Base-by-base conservation (phyloP, 2,329 filamentous ascomycete genomes). In the Microdochium bolleyi region DNA sequence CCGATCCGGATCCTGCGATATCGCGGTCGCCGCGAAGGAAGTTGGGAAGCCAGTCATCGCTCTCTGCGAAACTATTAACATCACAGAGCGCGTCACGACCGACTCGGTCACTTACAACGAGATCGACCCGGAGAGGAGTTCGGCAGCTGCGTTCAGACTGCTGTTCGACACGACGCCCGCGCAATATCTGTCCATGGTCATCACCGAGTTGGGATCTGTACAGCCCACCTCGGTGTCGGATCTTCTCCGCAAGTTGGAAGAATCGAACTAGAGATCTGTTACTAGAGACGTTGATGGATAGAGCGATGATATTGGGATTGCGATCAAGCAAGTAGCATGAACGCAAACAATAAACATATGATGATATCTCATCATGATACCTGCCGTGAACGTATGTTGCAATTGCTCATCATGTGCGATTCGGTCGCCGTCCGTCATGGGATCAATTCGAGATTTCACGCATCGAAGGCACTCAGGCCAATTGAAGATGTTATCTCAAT, bases 31-130 rank as follows among this genome's bases (percentile, higher is more conserved):
- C 44, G 92, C 92, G 5, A 83, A 85, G 51, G 83, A 88, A 53
- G 77, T 84, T 21, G 85, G 87, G 54, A 82, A 92, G 37, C 88
- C 89, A 1, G 89, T 97, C 54, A 85, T 95, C 32, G 89, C 95
- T 2, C 87, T 95, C 54, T 96, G 90, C 68, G 92, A 97, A 73
- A 94, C 88, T 3, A 85, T 97, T 73, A 99, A 97, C 71, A 96
- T 97, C 67, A 94, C 62, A 27, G 80, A 73, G 85, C 86, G 90
- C 54, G 89, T 96, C 11, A 88, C 90, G 7, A 83, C 95, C 14
- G 94, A 97, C 70, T 92, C 90, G 24, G 89, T 97, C 59, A 92
- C 94, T 44, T 86, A 90, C 63, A 99, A 99, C 68, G 94, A 99
- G 73, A 86, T 96, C 56, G 91, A 71, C 79, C 92, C 67, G 64